Conservation (phyloP, 2,329 filamentous ascomycete species). For the Aspergillus sp. region DNA sequence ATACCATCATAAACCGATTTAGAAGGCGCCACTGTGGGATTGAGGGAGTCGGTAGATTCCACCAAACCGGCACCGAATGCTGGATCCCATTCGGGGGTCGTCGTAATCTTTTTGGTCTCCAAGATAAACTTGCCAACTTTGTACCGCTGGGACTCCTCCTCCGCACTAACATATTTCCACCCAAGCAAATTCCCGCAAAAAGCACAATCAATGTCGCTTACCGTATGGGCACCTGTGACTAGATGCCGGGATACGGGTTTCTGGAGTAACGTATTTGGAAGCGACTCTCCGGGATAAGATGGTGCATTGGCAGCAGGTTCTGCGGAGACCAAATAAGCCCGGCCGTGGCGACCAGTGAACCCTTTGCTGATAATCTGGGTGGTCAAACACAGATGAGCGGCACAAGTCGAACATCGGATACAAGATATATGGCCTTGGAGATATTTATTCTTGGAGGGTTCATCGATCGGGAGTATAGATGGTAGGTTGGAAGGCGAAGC, state of each 20-base stretch:
- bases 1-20: conserved; percentile 35
- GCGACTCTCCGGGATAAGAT: conserved; percentile 34
- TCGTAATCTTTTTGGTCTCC: conserved; percentile 58
- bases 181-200: conserved; percentile 58
- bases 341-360: conserved; percentile 64
- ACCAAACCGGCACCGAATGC: conserved; percentile 14
- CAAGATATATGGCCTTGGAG: conserved; percentile 52
- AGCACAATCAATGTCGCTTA: conserved; percentile 59
- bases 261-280: conserved; percentile 61
- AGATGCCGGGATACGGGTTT: conserved; percentile 58
- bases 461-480: background rate
- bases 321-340: conserved; percentile 62
- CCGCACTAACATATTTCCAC: conserved; percentile 65
- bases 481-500: conserved; percentile 4
- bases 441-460: conserved; percentile 30
- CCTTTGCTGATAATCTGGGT: conserved; percentile 64
- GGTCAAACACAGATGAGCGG: conserved; percentile 58
- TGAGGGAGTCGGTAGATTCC: background rate
- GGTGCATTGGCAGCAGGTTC: conserved; percentile 29
- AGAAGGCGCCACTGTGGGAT: conserved; percentile 4
- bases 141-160: conserved; percentile 62
- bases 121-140: conserved; percentile 68
- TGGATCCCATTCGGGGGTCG: conserved; percentile 54
- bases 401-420: conserved; percentile 60
- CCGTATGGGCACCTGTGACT: conserved; percentile 63